Percentiles rank a stretch among this genome's conserved stretches.
These are phyloP conservation scores for Naganishia randhawae DNA, from an alignment of 768 basidiomycete genomes.

Conservation along the genomic window DNA sequence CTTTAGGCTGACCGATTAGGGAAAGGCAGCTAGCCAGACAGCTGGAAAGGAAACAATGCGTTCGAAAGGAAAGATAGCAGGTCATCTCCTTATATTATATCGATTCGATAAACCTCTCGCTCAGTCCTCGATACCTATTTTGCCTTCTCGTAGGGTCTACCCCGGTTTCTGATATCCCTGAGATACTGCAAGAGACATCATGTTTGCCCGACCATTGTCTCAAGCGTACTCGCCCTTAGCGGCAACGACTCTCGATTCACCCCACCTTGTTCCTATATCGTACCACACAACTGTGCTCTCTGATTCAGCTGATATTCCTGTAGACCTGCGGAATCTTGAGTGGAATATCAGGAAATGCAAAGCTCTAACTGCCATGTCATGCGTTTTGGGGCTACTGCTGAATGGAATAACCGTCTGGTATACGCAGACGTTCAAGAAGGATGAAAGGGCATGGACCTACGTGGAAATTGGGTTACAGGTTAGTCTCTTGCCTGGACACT, in stretches of 20 bases:
- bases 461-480: slow-evolving; percentile 1
- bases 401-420: neutral
- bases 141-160: too few species aligned
- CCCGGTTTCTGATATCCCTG: too few species aligned
- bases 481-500: neutral
- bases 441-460: neutral
- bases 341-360: slow-evolving; percentile 15
- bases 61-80: too few species aligned
- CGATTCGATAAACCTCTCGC: too few species aligned
- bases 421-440: too few species aligned
- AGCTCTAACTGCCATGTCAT: neutral
- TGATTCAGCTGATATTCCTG: slow-evolving; percentile 6
- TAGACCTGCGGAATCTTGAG: neutral
- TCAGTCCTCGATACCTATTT: too few species aligned
- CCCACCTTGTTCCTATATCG: slow-evolving; percentile 1
- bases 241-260: neutral
- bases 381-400: neutral
- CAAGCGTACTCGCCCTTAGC: neutral
- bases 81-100: too few species aligned
- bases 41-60: neutral
- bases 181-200: neutral
- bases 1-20: too few species aligned
- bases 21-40: neutral
- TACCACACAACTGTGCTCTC: slow-evolving; percentile 2
- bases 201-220: neutral